Percentiles rank a stretch among this genome's conserved stretches.
phyloP scores from a whole-genome alignment of 2,329 filamentous ascomycete genomes.

The Diplodia corticola region DNA sequence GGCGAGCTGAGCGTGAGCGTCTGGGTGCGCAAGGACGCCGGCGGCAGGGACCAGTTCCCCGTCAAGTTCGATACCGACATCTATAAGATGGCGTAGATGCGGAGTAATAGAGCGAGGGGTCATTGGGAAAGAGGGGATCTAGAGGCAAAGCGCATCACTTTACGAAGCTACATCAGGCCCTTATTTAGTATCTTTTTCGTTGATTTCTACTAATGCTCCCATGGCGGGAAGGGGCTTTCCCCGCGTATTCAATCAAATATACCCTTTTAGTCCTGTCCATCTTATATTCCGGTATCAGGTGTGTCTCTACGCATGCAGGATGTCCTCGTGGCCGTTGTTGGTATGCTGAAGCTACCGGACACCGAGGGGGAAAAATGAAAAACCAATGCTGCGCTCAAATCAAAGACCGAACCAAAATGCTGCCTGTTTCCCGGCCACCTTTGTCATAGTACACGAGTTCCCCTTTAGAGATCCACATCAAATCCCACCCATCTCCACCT shows the following conservation, averaged over 20 bases:
- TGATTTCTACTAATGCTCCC: no score
- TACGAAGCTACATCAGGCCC: no score
- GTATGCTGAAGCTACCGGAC: background rate
- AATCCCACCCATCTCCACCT: conserved; percentile 39
- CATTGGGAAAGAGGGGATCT: background rate
- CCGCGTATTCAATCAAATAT: no score
- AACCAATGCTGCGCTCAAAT: background rate
- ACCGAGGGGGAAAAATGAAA: no score
- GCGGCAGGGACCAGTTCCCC: conserved; percentile 26
- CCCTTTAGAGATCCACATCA: conserved; percentile 17
- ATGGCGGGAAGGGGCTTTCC: no score
- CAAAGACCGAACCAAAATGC: background rate
- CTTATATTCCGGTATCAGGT: background rate
- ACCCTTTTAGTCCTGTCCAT: no score
- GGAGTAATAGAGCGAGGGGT: background rate
- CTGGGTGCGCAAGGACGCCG: conserved; percentile 56
- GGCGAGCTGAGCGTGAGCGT: conserved; percentile 56
- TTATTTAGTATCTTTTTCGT: no score
- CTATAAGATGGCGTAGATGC: conserved; percentile 44
- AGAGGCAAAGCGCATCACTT: background rate
- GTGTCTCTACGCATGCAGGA: background rate
- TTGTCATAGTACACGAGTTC: background rate
- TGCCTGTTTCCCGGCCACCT: background rate
- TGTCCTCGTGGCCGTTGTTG: background rate
- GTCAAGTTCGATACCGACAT: conserved; percentile 26